A percentile compares a stretch with the other conserved stretches of the same genome.
These are phyloP conservation scores for Balakata baccata DNA, from an alignment of 345 rosid species.

Conservation along the genomic window DNA sequence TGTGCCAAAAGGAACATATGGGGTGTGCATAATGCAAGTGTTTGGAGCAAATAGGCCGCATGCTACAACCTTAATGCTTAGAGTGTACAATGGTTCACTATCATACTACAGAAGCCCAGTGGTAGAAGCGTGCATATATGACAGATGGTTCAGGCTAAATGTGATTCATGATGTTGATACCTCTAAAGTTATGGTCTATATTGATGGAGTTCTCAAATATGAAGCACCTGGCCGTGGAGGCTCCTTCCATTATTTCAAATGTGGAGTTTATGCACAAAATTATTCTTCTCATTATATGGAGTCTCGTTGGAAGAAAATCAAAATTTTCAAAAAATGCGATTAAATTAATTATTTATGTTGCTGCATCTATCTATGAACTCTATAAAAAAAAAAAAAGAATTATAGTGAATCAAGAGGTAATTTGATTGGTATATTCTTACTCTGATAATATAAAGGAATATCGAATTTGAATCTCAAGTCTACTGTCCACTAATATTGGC, in stretches of 20 bases:
- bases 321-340: conserved; percentile 25
- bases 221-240: conserved; percentile 34
- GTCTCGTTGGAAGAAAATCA: conserved; percentile 37
- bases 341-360: not conserved
- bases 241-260: conserved; percentile 31
- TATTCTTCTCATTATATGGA: conserved; percentile 34
- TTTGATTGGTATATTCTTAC: too few relatives aligned
- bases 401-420: too few relatives aligned
- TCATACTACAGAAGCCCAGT: conserved; percentile 18
- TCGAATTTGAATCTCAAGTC: too few relatives aligned
- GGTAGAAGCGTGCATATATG: conserved; percentile 20
- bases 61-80: conserved; percentile 21
- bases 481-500: too few relatives aligned
- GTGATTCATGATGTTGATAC: conserved; percentile 38
- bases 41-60: conserved; percentile 25
- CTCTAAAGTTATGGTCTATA: conserved; percentile 24
- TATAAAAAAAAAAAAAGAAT: too few relatives aligned
- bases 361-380: too few relatives aligned
- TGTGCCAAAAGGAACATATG: conserved; percentile 32
- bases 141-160: conserved; percentile 36
- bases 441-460: too few relatives aligned
- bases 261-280: conserved; percentile 33
- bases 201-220: conserved; percentile 23
- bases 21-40: conserved; percentile 36
- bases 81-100: conserved; percentile 37